Evolutionary conservation across 148 eudicot genomes (phyloP), one percentile per base, ranked within the genome.

Genomic region (Hydrangea macrophylla): DNA sequence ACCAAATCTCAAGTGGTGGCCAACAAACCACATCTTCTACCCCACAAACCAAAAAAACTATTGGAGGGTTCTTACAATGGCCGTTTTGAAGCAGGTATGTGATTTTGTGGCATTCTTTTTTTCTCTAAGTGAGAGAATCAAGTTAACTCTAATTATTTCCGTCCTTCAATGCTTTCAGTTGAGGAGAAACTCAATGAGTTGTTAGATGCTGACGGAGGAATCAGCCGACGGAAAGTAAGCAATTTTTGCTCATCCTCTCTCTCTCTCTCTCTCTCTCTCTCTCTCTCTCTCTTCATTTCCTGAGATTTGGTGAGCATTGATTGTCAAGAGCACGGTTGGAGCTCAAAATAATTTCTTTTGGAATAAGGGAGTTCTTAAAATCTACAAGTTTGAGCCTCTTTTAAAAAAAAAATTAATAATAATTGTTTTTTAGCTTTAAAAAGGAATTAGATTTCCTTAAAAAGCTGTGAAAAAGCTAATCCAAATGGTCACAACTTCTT

Each of bases 111-210:
- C 1, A n/a, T 24, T 68, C 55, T 55, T 66, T 59, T 32, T 57
- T 11, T 39, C 69, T 13, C 39, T 32, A 20, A 53, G 15, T 15
- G 18, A 26, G 37, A 51, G 27, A 56, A 26, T 62, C 6, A 26
- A 48, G 7, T 37, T 56, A 25, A 6, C n/a, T 27, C 44, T 20
- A 50, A 57, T 36, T 3, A 33, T 50, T 65, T 30, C 51, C 36
- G 48, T 11, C 31, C 24, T 54, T 32, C 37, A 40, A 37, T 76
- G 70, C 48, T 75, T 82, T 81, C 82, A 94, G 98, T 90, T 64
- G 92, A 90, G 78, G 89, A 75, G 80, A 91, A 84, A 79, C 92
- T 94, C 62, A 90, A 90, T 73, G 89, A 85, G 71, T 77, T 94
- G 77, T 89, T 94, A 20, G 92, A 90, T 81, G 62, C 73, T 70